A percentile compares a stretch with the other conserved stretches of the same genome.
Evolutionary conservation across 2,329 filamentous ascomycete genomes (phyloP).

Genomic region (Aaosphaeria pasadenensis): DNA sequence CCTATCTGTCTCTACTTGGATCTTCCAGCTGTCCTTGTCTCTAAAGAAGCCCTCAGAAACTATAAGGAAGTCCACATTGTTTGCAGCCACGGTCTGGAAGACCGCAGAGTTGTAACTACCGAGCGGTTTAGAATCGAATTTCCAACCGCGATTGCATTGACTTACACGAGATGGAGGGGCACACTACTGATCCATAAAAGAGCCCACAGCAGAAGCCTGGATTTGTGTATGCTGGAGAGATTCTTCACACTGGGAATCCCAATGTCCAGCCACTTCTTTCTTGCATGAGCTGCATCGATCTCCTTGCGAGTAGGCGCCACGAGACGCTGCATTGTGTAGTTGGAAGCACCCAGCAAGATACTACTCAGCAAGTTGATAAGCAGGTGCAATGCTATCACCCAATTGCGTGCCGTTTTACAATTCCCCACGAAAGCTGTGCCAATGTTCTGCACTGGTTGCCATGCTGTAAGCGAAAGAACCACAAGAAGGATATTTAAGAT

Average conservation of each 20-base stretch:
- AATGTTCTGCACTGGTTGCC: slow-evolving; percentile 4
- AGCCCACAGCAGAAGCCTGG: slow-evolving; percentile 5
- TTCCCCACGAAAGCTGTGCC: slow-evolving; percentile 11
- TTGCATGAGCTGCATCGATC: slow-evolving; percentile 46
- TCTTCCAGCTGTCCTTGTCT: neutral
- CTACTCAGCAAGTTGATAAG: slow-evolving; percentile 49
- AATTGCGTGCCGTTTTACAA: slow-evolving; percentile 8
- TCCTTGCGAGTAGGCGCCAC: slow-evolving; percentile 50
- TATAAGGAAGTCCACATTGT: slow-evolving; percentile 7
- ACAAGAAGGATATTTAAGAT: slow-evolving; percentile 9
- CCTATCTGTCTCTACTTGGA: neutral
- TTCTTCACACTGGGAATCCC: slow-evolving; percentile 45
- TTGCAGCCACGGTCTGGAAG: slow-evolving; percentile 14
- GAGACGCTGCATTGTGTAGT: slow-evolving; percentile 53
- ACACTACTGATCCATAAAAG: slow-evolving; percentile 7
- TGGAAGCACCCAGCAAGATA: slow-evolving; percentile 45
- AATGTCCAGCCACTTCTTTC: slow-evolving; percentile 36
- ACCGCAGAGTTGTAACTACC: slow-evolving; percentile 20
- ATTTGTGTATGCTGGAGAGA: slow-evolving; percentile 10
- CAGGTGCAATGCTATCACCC: slow-evolving; percentile 37
- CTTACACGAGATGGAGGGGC: slow-evolving; percentile 14
- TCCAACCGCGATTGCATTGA: neutral
- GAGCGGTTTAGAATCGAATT: too few relatives aligned
- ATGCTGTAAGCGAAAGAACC: slow-evolving; percentile 3
- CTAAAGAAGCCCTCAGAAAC: slow-evolving; percentile 8